phyloP scores from a whole-genome alignment of 495 filamentous ascomycete genomes.

The Podospora bellae-mahoneyi region DNA sequence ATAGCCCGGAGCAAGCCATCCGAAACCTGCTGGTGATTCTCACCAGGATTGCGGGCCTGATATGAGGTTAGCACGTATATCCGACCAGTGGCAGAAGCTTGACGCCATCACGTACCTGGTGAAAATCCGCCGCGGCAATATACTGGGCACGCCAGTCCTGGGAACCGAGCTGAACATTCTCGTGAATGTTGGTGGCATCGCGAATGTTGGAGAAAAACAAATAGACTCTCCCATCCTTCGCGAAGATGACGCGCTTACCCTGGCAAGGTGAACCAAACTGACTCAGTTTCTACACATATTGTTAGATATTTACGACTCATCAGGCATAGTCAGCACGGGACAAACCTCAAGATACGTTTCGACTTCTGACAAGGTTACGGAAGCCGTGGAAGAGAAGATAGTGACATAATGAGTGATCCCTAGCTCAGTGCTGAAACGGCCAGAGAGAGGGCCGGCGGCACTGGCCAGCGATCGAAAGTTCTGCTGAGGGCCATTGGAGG shows the following conservation, averaged over 20 bases:
- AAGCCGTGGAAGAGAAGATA: slow-evolving; percentile 29
- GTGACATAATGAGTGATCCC: slow-evolving; percentile 40
- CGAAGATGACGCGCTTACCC: slow-evolving; percentile 31
- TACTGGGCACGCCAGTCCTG: slow-evolving; percentile 52
- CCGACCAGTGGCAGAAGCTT: not conserved
- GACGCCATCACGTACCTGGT: slow-evolving; percentile 26
- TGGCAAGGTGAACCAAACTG: slow-evolving; percentile 10
- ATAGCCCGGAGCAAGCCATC: slow-evolving; percentile 54
- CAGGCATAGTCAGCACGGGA: not conserved
- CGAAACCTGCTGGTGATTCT: slow-evolving; percentile 29
- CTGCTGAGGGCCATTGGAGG: not conserved
- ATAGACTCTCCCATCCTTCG: slow-evolving; percentile 41
- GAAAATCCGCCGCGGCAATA: slow-evolving; percentile 45
- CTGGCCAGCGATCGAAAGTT: not conserved
- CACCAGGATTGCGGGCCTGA: not conserved
- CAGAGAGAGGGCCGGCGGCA: not conserved
- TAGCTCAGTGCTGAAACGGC: slow-evolving; percentile 36
- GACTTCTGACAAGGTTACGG: slow-evolving; percentile 31
- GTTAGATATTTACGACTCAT: not conserved
- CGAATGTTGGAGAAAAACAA: slow-evolving; percentile 56
- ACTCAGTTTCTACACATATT: slow-evolving; percentile 1
- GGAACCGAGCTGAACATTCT: slow-evolving; percentile 41
- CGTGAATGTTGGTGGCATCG: slow-evolving; percentile 50
- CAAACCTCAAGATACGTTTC: slow-evolving; percentile 40
- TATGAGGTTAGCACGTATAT: not conserved